These are phyloP conservation scores for Ballota nigra DNA, from an alignment of 257 asterid species.

Conservation along the genomic window DNA sequence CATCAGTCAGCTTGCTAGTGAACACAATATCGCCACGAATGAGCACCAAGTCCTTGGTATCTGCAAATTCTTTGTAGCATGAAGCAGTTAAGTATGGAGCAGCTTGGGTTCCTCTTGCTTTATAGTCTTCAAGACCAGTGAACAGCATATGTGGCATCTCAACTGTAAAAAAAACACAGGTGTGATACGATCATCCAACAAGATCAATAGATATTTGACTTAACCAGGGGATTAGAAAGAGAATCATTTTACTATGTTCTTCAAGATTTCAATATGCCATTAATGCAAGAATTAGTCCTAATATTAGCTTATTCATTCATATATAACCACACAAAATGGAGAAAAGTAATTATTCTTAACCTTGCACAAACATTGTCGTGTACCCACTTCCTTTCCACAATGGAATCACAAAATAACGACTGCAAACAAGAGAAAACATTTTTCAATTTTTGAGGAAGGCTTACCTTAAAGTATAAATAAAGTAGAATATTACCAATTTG, in stretches of 20 bases:
- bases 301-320: slow-evolving; percentile 8
- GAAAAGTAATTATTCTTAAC: slow-evolving; percentile 35
- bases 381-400: slow-evolving; percentile 95
- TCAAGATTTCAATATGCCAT: not conserved
- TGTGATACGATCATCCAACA: not conserved
- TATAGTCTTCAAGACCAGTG: slow-evolving; percentile 97
- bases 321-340: slow-evolving; percentile 8
- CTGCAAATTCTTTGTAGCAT: slow-evolving; percentile 79
- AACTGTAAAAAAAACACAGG: slow-evolving; percentile 61
- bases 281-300: not conserved
- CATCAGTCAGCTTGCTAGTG: slow-evolving; percentile 83
- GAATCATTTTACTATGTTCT: not conserved
- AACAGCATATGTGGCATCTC: slow-evolving; percentile 88
- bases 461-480: not conserved
- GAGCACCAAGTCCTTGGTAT: slow-evolving; percentile 82
- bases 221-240: not conserved
- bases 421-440: slow-evolving; percentile 32
- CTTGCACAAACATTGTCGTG: slow-evolving; percentile 86
- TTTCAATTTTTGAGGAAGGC: slow-evolving; percentile 13
- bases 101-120: slow-evolving; percentile 97
- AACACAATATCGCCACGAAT: slow-evolving; percentile 84
- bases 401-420: slow-evolving; percentile 89
- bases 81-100: slow-evolving; percentile 81
- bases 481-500: slow-evolving; percentile 51
- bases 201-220: not conserved